A percentile compares a stretch with the other conserved stretches of the same genome.
phyloP scores from a whole-genome alignment of 1,139 yeast genomes.

The Yamadazyma kanchanaburiensis region DNA sequence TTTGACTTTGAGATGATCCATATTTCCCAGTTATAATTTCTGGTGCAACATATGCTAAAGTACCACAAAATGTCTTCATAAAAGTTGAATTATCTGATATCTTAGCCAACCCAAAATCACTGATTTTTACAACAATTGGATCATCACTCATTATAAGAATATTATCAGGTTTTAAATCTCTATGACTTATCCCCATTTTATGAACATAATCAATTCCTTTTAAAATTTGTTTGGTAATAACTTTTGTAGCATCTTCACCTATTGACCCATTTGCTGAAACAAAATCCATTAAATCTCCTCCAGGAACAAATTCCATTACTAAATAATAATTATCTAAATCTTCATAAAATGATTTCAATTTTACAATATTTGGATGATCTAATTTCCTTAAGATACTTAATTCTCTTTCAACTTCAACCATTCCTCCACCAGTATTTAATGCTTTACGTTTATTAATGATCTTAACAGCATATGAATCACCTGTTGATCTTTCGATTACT shows the following conservation, averaged over 20 bases:
- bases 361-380: slow-evolving; percentile 82
- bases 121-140: slow-evolving; percentile 84
- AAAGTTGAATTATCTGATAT: slow-evolving; percentile 73
- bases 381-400: slow-evolving; percentile 71
- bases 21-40: slow-evolving; percentile 80
- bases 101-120: slow-evolving; percentile 91
- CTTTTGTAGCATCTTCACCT: slow-evolving; percentile 86
- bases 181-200: slow-evolving; percentile 81
- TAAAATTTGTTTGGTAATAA: slow-evolving; percentile 77
- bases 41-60: slow-evolving; percentile 90
- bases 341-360: slow-evolving; percentile 79
- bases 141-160: slow-evolving; percentile 87
- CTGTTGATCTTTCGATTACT: slow-evolving; percentile 81
- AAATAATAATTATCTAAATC: slow-evolving; percentile 77
- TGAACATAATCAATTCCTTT: slow-evolving; percentile 88
- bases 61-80: slow-evolving; percentile 88
- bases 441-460: slow-evolving; percentile 82
- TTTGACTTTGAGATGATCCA: slow-evolving; percentile 26
- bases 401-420: slow-evolving; percentile 78
- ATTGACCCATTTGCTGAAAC: slow-evolving; percentile 90
- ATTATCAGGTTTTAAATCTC: slow-evolving; percentile 93
- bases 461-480: slow-evolving; percentile 85
- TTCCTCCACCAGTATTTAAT: slow-evolving; percentile 64
- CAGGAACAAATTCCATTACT: slow-evolving; percentile 93
- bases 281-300: slow-evolving; percentile 97